Conservation (phyloP, 2,329 filamentous ascomycete species). For the Diaporthe capsici region DNA sequence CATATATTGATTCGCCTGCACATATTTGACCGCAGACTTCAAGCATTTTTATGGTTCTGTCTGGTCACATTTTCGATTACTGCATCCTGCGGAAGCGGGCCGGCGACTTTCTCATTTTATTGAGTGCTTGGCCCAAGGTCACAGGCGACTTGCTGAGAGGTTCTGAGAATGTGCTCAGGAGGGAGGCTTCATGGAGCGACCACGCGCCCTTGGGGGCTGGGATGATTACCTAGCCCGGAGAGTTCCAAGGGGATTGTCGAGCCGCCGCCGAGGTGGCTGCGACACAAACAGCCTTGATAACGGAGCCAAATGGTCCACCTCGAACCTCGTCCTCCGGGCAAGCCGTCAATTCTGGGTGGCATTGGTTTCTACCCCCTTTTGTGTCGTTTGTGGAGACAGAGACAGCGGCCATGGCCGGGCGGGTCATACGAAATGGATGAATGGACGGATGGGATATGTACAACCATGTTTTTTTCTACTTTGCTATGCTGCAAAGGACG, state of each 20-base stretch:
- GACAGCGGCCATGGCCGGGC: neutral
- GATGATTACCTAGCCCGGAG: neutral
- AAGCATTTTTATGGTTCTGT: conserved; percentile 23
- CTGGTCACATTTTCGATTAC: conserved; percentile 27
- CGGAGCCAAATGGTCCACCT: neutral
- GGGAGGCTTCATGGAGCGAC: neutral
- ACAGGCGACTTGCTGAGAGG: neutral
- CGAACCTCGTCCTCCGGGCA: neutral
- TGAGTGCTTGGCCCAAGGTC: neutral
- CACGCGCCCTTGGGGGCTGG: neutral
- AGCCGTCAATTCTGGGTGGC: neutral
- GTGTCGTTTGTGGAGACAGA: conserved; percentile 18
- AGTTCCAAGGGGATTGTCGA: neutral
- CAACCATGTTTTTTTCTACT: conserved; percentile 34
- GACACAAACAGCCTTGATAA: no score
- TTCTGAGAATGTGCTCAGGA: conserved; percentile 23
- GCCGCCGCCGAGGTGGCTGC: neutral
- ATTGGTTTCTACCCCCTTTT: conserved; percentile 5
- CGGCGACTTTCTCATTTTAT: neutral
- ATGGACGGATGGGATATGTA: conserved; percentile 38
- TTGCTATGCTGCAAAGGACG: conserved; percentile 27
- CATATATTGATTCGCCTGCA: conserved; percentile 39
- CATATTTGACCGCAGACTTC: conserved; percentile 36
- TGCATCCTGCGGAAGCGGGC: conserved; percentile 12
- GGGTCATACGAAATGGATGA: conserved; percentile 33